Base-by-base conservation (phyloP, 2,329 filamentous ascomycete genomes). In the Volutella citrinella region DNA sequence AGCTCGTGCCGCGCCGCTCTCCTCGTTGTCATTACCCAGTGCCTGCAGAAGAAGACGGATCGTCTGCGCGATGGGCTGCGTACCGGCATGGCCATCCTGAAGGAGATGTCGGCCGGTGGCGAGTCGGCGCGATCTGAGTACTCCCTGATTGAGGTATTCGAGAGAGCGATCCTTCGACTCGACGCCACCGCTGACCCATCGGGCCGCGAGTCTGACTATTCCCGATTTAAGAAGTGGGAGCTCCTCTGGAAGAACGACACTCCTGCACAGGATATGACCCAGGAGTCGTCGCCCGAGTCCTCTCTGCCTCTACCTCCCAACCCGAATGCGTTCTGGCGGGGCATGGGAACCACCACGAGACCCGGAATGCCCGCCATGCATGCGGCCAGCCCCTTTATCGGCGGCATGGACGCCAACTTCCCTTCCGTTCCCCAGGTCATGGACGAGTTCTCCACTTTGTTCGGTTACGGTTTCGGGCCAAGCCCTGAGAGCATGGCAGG, bases 1-100 rank as follows among this genome's bases (percentile, higher is more conserved):
- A 74, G 69, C 48, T 70, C 72, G 4, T 75, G 71, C 31, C 70
- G 73, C 25, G 72, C 71, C 9, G 72, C 73, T 8, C 56, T 76
- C 6, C 59, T 76, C 4, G 72, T 76, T 18, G 56, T 65, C 27
- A 61, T 63, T 19, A 62, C 61, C 3, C 61, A 65, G 29, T 65
- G 60, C 27, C 48, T 65, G 22, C 59, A 59, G 24, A 56, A 56
- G 36, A 59, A 56, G 27, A 62, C 61, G 10, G 61, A 65, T 32
- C 47, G 55, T 19, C 60, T 72, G 10, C 65, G 67, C 17, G 65
- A 68, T 24, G 62, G 64, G 8, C 55, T 74, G 4, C 57, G 68
- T n/a, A 66, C 69, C 23, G 70, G 70, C 7, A 65, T 74, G 48
- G 61, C 61, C 7, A 60, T 74, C 46, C 70, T 74, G 27, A 71